phyloP scores from a whole-genome alignment of 1,139 yeast species.

The Hanseniaspora sp. region DNA sequence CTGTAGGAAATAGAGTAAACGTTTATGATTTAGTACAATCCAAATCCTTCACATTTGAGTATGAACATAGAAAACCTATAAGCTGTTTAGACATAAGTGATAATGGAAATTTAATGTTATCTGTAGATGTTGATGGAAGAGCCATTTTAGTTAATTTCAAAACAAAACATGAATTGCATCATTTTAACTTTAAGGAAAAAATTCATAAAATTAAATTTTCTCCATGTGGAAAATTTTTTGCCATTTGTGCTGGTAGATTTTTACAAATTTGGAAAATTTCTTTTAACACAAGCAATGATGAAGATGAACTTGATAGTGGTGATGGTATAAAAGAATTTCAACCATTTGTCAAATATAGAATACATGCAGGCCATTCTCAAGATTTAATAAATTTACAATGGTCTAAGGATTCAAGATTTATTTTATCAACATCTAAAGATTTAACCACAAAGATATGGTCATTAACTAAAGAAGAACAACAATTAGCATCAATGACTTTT shows the following conservation, averaged over 20 bases:
- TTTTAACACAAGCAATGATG: slow-evolving; percentile 54
- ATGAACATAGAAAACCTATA: slow-evolving; percentile 84
- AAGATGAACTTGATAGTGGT: slow-evolving; percentile 32
- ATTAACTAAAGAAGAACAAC: slow-evolving; percentile 57
- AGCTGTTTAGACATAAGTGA: slow-evolving; percentile 69
- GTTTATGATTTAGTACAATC: slow-evolving; percentile 79
- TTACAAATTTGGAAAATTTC: slow-evolving; percentile 72
- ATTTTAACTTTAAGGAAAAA: slow-evolving; percentile 77
- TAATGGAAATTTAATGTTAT: slow-evolving; percentile 68
- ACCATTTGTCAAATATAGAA: slow-evolving; percentile 82
- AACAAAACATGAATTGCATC: slow-evolving; percentile 81
- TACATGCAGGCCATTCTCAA: slow-evolving; percentile 86
- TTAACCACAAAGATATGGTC: slow-evolving; percentile 84
- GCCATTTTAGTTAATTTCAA: slow-evolving; percentile 81
- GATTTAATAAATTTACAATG: slow-evolving; percentile 71
- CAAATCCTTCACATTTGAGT: slow-evolving; percentile 77
- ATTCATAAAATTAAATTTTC: slow-evolving; percentile 72
- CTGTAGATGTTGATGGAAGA: slow-evolving; percentile 86
- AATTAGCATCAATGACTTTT: slow-evolving; percentile 64
- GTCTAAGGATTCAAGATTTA: slow-evolving; percentile 83
- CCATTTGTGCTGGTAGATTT: slow-evolving; percentile 71
- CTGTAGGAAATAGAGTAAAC: slow-evolving; percentile 88
- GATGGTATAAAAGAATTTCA: slow-evolving; percentile 60
- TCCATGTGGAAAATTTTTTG: slow-evolving; percentile 81
- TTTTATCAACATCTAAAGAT: slow-evolving; percentile 79